Percentiles rank a stretch among this genome's conserved stretches.
Conservation (phyloP, 306 rosid genomes). For the Ormosia semicastrata region DNA sequence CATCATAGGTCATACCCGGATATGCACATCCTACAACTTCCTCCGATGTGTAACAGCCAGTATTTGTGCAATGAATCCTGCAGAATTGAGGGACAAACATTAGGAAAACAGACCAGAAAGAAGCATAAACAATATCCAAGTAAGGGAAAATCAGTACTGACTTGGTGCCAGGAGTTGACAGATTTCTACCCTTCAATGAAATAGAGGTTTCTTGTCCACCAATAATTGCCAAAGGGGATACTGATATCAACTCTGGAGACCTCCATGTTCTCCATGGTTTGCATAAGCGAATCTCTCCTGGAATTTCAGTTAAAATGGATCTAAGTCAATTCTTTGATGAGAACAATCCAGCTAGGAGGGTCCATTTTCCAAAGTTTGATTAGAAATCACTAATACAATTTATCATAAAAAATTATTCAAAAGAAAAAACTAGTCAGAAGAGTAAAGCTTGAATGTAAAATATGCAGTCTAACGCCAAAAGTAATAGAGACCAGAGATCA, state of each 20-base stretch:
- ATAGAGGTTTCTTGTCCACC: conserved; percentile 74
- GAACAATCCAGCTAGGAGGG: background rate
- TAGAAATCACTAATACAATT: background rate
- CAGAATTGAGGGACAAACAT: conserved; percentile 27
- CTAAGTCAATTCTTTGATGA: conserved; percentile 14
- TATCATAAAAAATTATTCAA: background rate
- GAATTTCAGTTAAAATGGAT: conserved; percentile 31
- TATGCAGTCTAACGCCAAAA: background rate
- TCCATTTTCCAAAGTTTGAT: background rate
- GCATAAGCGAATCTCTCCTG: conserved; percentile 70
- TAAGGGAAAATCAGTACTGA: conserved; percentile 34
- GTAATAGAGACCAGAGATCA: background rate
- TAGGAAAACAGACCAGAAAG: conserved; percentile 12
- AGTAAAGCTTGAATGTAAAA: background rate
- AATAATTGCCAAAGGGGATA: conserved; percentile 83
- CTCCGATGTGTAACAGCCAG: conserved; percentile 62
- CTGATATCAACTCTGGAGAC: conserved; percentile 80
- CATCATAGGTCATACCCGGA: conserved; percentile 51
- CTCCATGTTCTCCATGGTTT: conserved; percentile 70
- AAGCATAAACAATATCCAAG: conserved; percentile 14
- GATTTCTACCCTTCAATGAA: conserved; percentile 73
- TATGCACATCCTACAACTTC: conserved; percentile 49
- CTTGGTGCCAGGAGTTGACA: conserved; percentile 74
- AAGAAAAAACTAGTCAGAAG: background rate
- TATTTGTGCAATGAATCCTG: conserved; percentile 81